Percentiles rank a stretch among this genome's conserved stretches.
Evolutionary conservation across 176 grass and related monocot species (phyloP).

Genomic region (Oryza coarctata): DNA sequence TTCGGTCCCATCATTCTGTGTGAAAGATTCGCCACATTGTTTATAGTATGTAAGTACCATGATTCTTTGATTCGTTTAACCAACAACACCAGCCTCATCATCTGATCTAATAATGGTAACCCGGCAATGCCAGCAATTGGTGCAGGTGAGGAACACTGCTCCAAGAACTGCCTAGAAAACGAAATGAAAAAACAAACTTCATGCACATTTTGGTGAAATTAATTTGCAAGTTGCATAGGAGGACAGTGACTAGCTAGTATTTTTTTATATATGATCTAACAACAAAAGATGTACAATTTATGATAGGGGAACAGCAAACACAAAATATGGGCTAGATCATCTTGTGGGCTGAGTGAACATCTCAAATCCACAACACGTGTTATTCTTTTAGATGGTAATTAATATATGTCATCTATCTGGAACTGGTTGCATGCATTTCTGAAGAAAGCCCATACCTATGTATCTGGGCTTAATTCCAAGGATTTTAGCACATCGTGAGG

Average conservation of each 20-base stretch:
- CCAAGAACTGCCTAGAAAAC: neutral
- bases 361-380: neutral
- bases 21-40: neutral
- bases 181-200: neutral
- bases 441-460: neutral
- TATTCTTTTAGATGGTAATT: neutral
- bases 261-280: neutral
- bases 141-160: neutral
- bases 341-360: neutral
- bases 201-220: neutral
- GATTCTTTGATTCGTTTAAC: neutral
- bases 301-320: neutral
- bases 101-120: neutral
- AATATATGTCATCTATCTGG: neutral
- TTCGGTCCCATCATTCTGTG: neutral
- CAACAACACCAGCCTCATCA: neutral
- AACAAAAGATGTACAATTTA: neutral
- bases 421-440: neutral
- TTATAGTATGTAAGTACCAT: neutral
- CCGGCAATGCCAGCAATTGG: neutral
- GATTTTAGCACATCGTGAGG: neutral
- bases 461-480: neutral
- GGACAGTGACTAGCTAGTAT: too few species aligned
- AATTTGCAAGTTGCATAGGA: neutral
- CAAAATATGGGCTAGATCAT: neutral